phyloP scores from a whole-genome alignment of 2,329 filamentous ascomycete species.

The Trichoderma arundinaceum region DNA sequence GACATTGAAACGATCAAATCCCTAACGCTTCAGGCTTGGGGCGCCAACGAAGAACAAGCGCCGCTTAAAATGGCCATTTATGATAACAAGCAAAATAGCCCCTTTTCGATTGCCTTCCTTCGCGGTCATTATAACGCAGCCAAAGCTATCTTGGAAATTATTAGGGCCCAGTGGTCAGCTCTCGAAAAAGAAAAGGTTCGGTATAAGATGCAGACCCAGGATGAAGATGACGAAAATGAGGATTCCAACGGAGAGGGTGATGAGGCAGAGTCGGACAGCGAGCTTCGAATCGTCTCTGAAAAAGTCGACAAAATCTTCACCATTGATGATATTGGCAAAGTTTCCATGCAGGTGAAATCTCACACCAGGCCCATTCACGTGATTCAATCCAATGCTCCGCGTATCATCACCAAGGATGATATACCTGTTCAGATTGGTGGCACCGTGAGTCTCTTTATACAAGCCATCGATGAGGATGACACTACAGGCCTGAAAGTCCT shows the following conservation, averaged over 20 bases:
- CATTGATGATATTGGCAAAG: slow-evolving; percentile 74
- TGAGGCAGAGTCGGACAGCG: slow-evolving; percentile 45
- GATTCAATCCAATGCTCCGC: slow-evolving; percentile 50
- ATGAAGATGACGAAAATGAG: slow-evolving; percentile 49
- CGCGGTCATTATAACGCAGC: slow-evolving; percentile 69
- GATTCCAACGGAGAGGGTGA: slow-evolving; percentile 44
- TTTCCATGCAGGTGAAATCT: slow-evolving; percentile 72
- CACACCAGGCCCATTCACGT: slow-evolving; percentile 59
- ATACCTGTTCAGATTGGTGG: slow-evolving; percentile 30
- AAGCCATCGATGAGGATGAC: slow-evolving; percentile 61
- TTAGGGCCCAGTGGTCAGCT: slow-evolving; percentile 69
- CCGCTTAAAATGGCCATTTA: slow-evolving; percentile 68
- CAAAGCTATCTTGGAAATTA: slow-evolving; percentile 71
- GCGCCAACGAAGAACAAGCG: slow-evolving; percentile 55
- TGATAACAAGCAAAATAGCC: slow-evolving; percentile 58
- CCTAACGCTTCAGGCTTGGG: slow-evolving; percentile 66
- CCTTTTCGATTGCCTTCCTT: slow-evolving; percentile 72
- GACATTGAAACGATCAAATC: slow-evolving; percentile 69
- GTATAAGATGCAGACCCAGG: slow-evolving; percentile 53
- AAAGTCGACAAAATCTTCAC: slow-evolving; percentile 72
- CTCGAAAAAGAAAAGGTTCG: slow-evolving; percentile 57
- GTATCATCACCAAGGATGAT: slow-evolving; percentile 44
- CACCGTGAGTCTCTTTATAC: slow-evolving; percentile 46
- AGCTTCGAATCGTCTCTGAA: slow-evolving; percentile 56
- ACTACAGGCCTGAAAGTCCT: slow-evolving; percentile 59